phyloP scores from a whole-genome alignment of 495 filamentous ascomycete genomes.

The Annulohypoxylon nitens region DNA sequence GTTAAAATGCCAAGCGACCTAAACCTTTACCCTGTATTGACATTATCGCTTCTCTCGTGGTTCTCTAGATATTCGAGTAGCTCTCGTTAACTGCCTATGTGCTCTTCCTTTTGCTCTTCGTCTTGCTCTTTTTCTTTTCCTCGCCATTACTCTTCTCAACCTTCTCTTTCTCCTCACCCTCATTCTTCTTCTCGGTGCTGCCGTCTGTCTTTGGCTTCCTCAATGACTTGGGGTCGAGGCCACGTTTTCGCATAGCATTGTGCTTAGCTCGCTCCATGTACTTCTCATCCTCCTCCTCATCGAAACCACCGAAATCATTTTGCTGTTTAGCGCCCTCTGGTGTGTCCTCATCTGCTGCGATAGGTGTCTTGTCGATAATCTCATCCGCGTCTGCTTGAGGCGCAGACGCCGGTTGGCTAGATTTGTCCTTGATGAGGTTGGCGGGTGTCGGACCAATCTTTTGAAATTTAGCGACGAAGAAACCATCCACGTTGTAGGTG shows the following conservation, averaged over 20 bases:
- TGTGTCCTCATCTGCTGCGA: conserved; percentile 60
- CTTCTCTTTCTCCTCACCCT: conserved; percentile 24
- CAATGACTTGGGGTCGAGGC: conserved; percentile 65
- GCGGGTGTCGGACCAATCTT: conserved; percentile 83
- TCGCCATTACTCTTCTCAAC: conserved; percentile 32
- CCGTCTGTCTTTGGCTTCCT: conserved; percentile 51
- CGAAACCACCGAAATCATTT: conserved; percentile 87
- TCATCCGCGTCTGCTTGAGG: conserved; percentile 50
- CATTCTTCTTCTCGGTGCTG: conserved; percentile 32
- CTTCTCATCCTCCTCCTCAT: conserved; percentile 83
- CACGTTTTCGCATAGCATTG: conserved; percentile 67
- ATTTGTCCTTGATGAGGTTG: conserved; percentile 63
- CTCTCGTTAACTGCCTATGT: neutral
- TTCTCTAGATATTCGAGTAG: neutral
- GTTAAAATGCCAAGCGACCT: conserved; percentile 3
- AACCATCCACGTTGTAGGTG: conserved; percentile 95
- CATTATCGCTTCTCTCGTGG: conserved; percentile 22
- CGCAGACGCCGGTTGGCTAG: conserved; percentile 36
- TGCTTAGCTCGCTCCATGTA: conserved; percentile 80
- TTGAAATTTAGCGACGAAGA: conserved; percentile 98
- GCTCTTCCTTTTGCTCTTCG: conserved; percentile 48
- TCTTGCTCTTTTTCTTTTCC: conserved; percentile 43
- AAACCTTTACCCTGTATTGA: conserved; percentile 18
- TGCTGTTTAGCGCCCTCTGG: conserved; percentile 5
- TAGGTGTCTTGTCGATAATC: conserved; percentile 64